Base-by-base conservation (phyloP, 768 basidiomycete species). In the Suillus spraguei region DNA sequence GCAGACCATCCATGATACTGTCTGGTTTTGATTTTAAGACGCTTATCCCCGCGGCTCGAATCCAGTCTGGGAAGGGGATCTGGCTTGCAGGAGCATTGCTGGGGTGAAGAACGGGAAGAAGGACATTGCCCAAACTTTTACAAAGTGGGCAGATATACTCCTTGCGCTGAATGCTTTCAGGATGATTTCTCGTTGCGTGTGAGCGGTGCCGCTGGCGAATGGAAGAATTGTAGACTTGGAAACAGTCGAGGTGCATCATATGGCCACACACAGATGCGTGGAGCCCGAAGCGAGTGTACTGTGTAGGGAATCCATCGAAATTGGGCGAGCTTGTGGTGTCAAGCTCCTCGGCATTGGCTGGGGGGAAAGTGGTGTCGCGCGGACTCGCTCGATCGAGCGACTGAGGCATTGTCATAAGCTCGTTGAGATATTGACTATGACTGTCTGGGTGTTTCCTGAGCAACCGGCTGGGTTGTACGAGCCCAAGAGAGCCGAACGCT, bases 131-230 rank as follows among this genome's bases (percentile, higher is more conserved):
- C 7, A 98, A 81, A 68, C 93, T 95, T 78, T 99, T 99, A 81
- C 97, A 99, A 5, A 99, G 79, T 1, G 97, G 97, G 69, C 97
- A 99, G 54, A 98, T 92, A 77, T 90, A 99, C 70, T 99, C 97
- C 68, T 91, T 91, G 46, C 97, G 85, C 17, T 91, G 87, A n/a
- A 95, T 94, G 69, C 88, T 91, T 73, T 99, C 97, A 0, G 97
- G 96, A 71, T 97, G 97, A 67, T 95, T 94, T 44, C 97, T 81
- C 7, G 94, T 94, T 6, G 92, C 87, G 68, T 99, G 97, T 0
- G 90, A 82, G 9, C 91, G 85, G 71, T 97, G 95, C 14, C 96
- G 90, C 65, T 91, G 89, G 52, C 93, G 85, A 60, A 98, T 89
- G 20, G 95, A 96, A 2, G 84, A 73, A 66, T 86, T 95, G 75